Percentiles rank a stretch among this genome's conserved stretches.
Evolutionary conservation across 2,329 filamentous ascomycete genomes (phyloP).

Genomic region (Metarhizium brunneum): DNA sequence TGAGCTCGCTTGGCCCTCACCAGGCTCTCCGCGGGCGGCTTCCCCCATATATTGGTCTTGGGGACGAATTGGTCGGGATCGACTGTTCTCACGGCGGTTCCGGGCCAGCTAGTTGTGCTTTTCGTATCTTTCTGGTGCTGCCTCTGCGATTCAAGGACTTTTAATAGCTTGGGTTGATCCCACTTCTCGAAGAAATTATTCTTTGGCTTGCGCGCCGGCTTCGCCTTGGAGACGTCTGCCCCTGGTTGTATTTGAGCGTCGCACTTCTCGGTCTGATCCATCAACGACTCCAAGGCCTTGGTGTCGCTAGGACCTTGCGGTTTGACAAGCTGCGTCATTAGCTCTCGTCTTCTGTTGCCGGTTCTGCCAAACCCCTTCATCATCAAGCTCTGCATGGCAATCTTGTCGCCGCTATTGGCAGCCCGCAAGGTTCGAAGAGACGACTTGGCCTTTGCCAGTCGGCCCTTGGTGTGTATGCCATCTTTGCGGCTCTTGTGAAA

Average conservation of each 20-base stretch:
- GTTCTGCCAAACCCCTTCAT: constrained; percentile 41
- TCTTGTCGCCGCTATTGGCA: constrained; percentile 40
- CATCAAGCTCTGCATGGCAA: constrained; percentile 38
- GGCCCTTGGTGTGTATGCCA: constrained; percentile 16
- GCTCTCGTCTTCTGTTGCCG: constrained; percentile 40
- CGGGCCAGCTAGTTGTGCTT: constrained; percentile 16
- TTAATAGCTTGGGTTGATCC: constrained; percentile 35
- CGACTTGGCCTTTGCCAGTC: constrained; percentile 31
- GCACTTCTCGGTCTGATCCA: constrained; percentile 7
- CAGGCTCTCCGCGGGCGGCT: constrained; percentile 28
- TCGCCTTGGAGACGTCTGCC: not conserved
- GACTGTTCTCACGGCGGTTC: constrained; percentile 15
- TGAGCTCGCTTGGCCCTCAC: constrained; percentile 32
- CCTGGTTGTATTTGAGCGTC: not conserved
- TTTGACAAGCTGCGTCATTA: constrained; percentile 31
- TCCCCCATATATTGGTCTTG: constrained; percentile 39
- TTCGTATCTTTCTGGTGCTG: constrained; percentile 17
- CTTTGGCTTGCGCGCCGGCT: constrained; percentile 5
- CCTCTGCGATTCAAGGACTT: constrained; percentile 33
- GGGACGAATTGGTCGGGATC: constrained; percentile 29
- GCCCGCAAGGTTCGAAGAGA: constrained; percentile 40
- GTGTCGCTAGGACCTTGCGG: constrained; percentile 29
- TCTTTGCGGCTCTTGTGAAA: constrained; percentile 34
- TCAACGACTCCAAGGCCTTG: constrained; percentile 27
- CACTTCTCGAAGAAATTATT: constrained; percentile 36